Evolutionary conservation across 139 green algal species (phyloP), one percentile per base, ranked within the genome.

Genomic region (Micromonas commoda): DNA sequence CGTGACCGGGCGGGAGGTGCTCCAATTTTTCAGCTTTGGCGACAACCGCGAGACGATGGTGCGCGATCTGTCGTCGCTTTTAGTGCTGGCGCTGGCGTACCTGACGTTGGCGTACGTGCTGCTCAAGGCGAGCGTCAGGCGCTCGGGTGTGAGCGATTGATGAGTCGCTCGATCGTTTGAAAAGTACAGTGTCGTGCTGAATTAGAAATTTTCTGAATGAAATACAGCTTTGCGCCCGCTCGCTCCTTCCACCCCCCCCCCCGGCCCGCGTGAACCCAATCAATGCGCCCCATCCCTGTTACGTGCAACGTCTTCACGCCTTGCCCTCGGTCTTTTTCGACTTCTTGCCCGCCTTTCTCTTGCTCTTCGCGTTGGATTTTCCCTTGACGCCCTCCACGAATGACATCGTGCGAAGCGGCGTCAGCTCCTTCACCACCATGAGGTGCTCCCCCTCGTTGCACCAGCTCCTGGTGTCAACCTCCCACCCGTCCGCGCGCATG

Each of bases 401-500:
- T 4, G 68, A 75, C 68, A 75, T 75, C n/a, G 68, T 75, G 20
- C 68, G 37, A 19, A 75, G 29, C 68, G 68, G 68, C 23, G 21
- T 35, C 23, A 75, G 38, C 23, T 75, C 35, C 26, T 75, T 75
- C 23, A 61, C 38, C 16, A 75, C 38, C 1, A 60, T 16, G 21
- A 75, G 38, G 63, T 70, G 63, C 31, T 34, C 28, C 31, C 21
- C 63, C 19, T 75, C 68, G 37, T 24, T 61, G 37, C 23, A 64
- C 37, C 37, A 75, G 3, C 20, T 33, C 28, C 63, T 28, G 19
- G 37, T 75, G 6, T 75, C 68, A 6, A 75, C 37, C 68, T 63
- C 33, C 68, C 68, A 75, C 3, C 68, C 68, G 2, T 63, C 37
- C 3, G 31, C 68, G 32, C 53, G n/a, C 68, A 75, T 63, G 68